phyloP scores from a whole-genome alignment of 2,329 filamentous ascomycete genomes.

The Talaromyces sp. region DNA sequence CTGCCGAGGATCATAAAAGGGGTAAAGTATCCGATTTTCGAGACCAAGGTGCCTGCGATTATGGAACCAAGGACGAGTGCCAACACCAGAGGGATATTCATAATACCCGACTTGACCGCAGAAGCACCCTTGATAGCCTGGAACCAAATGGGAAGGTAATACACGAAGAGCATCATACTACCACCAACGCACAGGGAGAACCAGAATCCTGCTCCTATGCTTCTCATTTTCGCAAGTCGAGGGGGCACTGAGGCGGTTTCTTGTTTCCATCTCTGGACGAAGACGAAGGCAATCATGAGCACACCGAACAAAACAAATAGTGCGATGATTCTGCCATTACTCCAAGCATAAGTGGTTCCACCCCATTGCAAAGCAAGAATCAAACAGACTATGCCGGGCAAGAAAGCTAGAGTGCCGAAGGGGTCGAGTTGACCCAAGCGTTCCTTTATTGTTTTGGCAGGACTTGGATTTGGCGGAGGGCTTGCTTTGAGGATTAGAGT shows the following conservation, averaged over 20 bases:
- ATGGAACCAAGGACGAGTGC: constrained; percentile 23
- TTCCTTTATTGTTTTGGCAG: constrained; percentile 13
- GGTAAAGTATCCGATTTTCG: constrained; percentile 32
- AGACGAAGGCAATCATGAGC: constrained; percentile 38
- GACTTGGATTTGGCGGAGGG: constrained; percentile 23
- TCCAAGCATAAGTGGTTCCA: constrained; percentile 42
- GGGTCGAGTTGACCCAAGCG: constrained; percentile 34
- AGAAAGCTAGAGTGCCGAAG: constrained; percentile 40
- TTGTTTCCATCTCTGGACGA: constrained; percentile 30
- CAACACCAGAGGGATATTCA: constrained; percentile 35
- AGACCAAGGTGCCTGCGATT: constrained; percentile 24
- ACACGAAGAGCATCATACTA: constrained; percentile 40
- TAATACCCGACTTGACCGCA: constrained; percentile 32
- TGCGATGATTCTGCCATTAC: constrained; percentile 39
- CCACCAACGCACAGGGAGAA: constrained; percentile 40
- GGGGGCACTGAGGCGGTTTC: constrained; percentile 43
- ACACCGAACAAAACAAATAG: constrained; percentile 49
- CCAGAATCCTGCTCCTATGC: constrained; percentile 34
- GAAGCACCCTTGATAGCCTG: constrained; percentile 32
- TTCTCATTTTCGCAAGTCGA: constrained; percentile 39
- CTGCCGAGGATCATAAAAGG: constrained; percentile 33
- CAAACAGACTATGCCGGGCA: constrained; percentile 41
- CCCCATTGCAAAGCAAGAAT: constrained; percentile 47
- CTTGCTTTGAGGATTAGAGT: constrained; percentile 23
- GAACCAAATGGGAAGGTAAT: constrained; percentile 45